These are phyloP conservation scores for Phialemoniopsis sp. DNA, from an alignment of 2,329 filamentous ascomycete species.

Conservation along the genomic window DNA sequence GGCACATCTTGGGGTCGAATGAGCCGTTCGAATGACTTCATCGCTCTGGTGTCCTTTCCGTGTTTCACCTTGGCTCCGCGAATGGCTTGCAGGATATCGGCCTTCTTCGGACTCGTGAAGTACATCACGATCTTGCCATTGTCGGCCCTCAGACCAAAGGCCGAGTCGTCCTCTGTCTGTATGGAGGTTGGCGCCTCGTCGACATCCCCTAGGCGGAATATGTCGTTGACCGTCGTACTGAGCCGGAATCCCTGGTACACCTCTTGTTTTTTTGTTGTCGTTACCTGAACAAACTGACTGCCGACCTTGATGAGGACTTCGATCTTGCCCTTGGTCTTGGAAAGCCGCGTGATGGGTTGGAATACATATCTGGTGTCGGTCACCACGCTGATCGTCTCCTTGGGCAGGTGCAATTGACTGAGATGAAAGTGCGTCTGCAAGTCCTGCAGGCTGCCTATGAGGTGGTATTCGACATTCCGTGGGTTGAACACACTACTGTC, in stretches of 20 bases:
- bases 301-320: slow-evolving; percentile 67
- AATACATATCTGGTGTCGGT: slow-evolving; percentile 63
- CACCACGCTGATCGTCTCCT: slow-evolving; percentile 66
- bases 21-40: slow-evolving; percentile 60
- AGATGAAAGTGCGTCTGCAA: slow-evolving; percentile 64
- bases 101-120: slow-evolving; percentile 62
- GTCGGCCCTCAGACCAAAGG: slow-evolving; percentile 64
- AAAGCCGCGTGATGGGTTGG: slow-evolving; percentile 60
- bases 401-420: slow-evolving; percentile 61
- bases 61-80: slow-evolving; percentile 60
- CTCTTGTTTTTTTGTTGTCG: slow-evolving; percentile 65
- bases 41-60: slow-evolving; percentile 56
- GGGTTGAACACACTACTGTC: slow-evolving; percentile 59
- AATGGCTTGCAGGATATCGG: slow-evolving; percentile 60
- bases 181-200: slow-evolving; percentile 64
- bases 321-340: slow-evolving; percentile 66
- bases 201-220: slow-evolving; percentile 63
- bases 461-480: slow-evolving; percentile 60
- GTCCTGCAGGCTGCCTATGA: slow-evolving; percentile 62
- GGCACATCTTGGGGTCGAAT: slow-evolving; percentile 68
- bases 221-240: slow-evolving; percentile 64
- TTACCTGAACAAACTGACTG: slow-evolving; percentile 66
- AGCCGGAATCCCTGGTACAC: slow-evolving; percentile 59
- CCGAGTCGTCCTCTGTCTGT: slow-evolving; percentile 61
- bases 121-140: slow-evolving; percentile 70